Evolutionary conservation across 257 asterid genomes (phyloP).

Genomic region (Salvia splendens): DNA sequence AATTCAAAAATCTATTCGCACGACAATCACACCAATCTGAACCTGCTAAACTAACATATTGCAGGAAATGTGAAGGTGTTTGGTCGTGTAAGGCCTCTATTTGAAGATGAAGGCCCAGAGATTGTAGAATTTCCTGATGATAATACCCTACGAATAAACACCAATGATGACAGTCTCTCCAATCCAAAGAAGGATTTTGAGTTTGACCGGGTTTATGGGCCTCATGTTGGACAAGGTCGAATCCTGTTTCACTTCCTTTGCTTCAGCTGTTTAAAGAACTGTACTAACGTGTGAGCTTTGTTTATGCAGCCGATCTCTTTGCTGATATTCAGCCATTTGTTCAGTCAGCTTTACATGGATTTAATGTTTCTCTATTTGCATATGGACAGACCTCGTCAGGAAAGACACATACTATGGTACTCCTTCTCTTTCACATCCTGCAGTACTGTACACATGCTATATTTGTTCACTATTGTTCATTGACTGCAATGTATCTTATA

Average conservation of each 20-base stretch:
- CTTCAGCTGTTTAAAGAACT: conserved; percentile 33
- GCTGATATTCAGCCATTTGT: conserved; percentile 93
- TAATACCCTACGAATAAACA: conserved; percentile 66
- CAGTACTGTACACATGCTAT: conserved; percentile 15
- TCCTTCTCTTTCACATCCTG: conserved; percentile 32
- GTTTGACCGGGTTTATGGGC: conserved; percentile 96
- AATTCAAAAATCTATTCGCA: conserved; percentile 26
- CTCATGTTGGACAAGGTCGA: conserved; percentile 96
- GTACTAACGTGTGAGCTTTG: conserved; percentile 37
- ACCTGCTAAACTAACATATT: conserved; percentile 35
- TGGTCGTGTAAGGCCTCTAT: conserved; percentile 93
- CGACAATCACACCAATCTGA: conserved; percentile 31
- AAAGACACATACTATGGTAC: conserved; percentile 91
- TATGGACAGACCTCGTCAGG: conserved; percentile 91
- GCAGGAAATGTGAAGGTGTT: conserved; percentile 92
- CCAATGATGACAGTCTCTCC: conserved; percentile 70
- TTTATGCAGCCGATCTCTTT: conserved; percentile 85
- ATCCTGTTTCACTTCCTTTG: conserved; percentile 24
- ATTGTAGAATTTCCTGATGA: conserved; percentile 91
- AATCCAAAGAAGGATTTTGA: conserved; percentile 97
- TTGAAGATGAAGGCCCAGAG: conserved; percentile 90
- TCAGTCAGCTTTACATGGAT: conserved; percentile 99
- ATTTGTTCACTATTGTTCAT: conserved; percentile 16
- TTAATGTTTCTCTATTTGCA: conserved; percentile 80
- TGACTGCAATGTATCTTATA: conserved; percentile 24